Base-by-base conservation (phyloP, 768 basidiomycete species). In the Phylloporus sp. region DNA sequence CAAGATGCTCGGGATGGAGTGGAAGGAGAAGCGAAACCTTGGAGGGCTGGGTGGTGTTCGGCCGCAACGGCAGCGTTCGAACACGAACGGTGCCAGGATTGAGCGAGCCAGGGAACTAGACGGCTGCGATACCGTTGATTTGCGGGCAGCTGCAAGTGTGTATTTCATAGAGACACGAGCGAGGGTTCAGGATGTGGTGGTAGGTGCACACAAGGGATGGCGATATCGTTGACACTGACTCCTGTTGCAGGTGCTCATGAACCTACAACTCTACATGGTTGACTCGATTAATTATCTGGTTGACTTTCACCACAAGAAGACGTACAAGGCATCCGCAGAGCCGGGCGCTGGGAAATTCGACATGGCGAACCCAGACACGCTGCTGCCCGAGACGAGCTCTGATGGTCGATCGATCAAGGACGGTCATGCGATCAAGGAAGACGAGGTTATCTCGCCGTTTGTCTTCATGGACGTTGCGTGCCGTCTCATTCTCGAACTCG, bases 391-490 rank as follows among this genome's bases (percentile, higher is more conserved):
- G 50, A 73, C 75, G 28, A 76, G 76, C 51, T 82, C 79, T 27
- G 84, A 86, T 45, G 78, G 77, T 35, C 75, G 79, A 31, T 83
- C 81, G 39, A 62, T 81, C 57, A 82, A 80, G 62, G 80, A 79
- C 26, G 57, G 61, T 2, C 69, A 59, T 54, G 65, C 61, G 18
- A 74, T 70, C 28, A 65, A 60, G 44, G 61, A 86, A 47, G 85
- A 88, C 61, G 85, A 84, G 49, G 76, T 89, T 18, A 78, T 88
- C 23, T 85, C 84, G 47, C 97, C 97, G 11, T 98, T 92, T 70
- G 82, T 97, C 54, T 99, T 99, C 70, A 88, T 98, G 81, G 95
- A 99, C 69, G 85, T 95, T 27, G 92, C 97, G 6, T 97, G 93
- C 68, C 76, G 86, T 59, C 77, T 98, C 62, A 98, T 98, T 61